Base-by-base conservation (phyloP, 1,284 basidiomycete species). In the Pyrrhoderma lamaoense region DNA sequence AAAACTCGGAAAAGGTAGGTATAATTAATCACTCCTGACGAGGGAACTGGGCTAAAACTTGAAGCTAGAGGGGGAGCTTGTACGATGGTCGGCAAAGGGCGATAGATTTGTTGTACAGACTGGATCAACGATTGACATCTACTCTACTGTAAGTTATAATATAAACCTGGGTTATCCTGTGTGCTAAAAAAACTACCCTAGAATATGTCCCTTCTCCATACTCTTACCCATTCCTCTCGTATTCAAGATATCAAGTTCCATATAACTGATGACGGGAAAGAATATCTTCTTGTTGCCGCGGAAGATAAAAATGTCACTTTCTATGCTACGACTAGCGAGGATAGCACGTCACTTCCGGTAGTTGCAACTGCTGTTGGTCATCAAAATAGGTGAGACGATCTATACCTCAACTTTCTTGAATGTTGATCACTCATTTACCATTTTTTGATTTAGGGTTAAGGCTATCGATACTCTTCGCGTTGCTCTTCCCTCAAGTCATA, bases 241-340 rank as follows among this genome's bases (percentile, higher is more conserved):
- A 76, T 94, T 60, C 92, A 95, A 57, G 84, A 86, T 57, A 65
- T 90, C 45, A 75, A 74, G 46, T 95, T 95, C 65, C 80, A 56
- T 9, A 40, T 56, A 16, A 48, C 54, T 2, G 65, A 72, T 1
- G 68, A 74, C 34, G 75, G 73, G 0, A 65, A 70, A 2, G 74
- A 92, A 60, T 64, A 93, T 23, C 69, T 95, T 5, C 73, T 93
- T 35, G 85, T 84, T 8, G 89, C 81, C 1, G 90, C 85, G 1
- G 93, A 97, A 66, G 90, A 95, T 64, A 90, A 86, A 58, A 85
- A 84, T 56, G 70, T 90, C 1, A 77, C 89, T 1, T 70, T 92
- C 13, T 94, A 93, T 68, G 70, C 74, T 36, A 57, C 85, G 42
- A 65, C 68, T 3, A 59, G 68, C 3, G 71, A 77, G 55, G 61